Evolutionary conservation across 225 moss, liverwort and hornwort species (phyloP).

Genomic region (Lunularia cruciata): DNA sequence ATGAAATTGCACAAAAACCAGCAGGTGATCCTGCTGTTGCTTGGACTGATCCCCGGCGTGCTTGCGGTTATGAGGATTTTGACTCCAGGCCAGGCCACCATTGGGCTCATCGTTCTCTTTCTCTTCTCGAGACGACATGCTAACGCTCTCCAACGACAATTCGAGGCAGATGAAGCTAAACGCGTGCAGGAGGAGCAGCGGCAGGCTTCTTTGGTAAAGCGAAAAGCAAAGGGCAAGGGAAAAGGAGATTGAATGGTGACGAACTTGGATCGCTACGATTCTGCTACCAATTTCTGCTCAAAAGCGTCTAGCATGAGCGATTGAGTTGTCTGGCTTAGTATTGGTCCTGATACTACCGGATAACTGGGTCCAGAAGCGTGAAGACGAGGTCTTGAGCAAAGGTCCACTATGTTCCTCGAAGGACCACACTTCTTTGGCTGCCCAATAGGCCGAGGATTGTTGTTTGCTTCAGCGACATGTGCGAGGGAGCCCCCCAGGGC

Average conservation of each 20-base stretch:
- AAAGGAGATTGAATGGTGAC: constrained; percentile 21
- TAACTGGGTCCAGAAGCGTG: too few relatives aligned
- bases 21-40: constrained; percentile 33
- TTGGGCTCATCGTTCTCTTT: constrained; percentile 32
- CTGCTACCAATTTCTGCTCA: too few relatives aligned
- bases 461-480: too few relatives aligned
- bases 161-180: constrained; percentile 30
- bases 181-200: constrained; percentile 27
- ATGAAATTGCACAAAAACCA: constrained; percentile 22
- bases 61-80: constrained; percentile 31
- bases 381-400: too few relatives aligned
- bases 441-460: too few relatives aligned
- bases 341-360: too few relatives aligned
- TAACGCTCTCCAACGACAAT: constrained; percentile 26
- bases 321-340: too few relatives aligned
- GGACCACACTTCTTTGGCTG: too few relatives aligned
- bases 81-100: constrained; percentile 31
- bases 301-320: too few relatives aligned
- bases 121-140: constrained; percentile 41
- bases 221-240: constrained; percentile 25
- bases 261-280: too few relatives aligned
- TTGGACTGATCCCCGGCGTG: constrained; percentile 38
- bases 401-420: too few relatives aligned
- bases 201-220: constrained; percentile 11
- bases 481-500: too few relatives aligned